These are phyloP conservation scores for Leucoagaricus sp. DNA, from an alignment of 1,284 basidiomycete species.

Conservation along the genomic window DNA sequence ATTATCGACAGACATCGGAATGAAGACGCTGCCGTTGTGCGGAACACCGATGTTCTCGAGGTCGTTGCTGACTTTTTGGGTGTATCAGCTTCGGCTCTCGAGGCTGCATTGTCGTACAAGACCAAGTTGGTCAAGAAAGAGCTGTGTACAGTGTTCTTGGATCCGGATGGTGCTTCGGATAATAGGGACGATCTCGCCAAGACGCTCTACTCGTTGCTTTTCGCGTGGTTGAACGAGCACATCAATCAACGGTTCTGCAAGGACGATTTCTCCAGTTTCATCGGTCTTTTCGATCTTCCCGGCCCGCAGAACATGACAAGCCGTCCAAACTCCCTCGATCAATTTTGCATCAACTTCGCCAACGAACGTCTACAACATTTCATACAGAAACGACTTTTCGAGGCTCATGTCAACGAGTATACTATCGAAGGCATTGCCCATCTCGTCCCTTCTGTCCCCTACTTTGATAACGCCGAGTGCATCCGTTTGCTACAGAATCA, in stretches of 20 bases:
- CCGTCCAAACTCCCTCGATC: conserved; percentile 89
- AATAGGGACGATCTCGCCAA: conserved; percentile 95
- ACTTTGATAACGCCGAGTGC: conserved; percentile 93
- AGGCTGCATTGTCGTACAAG: conserved; percentile 88
- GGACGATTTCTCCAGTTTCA: conserved; percentile 89
- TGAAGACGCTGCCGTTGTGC: conserved; percentile 86
- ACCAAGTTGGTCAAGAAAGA: conserved; percentile 93
- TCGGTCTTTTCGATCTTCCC: conserved; percentile 95
- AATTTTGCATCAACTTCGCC: conserved; percentile 96
- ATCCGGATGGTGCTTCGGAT: conserved; percentile 89
- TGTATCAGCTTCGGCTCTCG: conserved; percentile 73
- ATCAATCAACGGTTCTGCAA: conserved; percentile 93
- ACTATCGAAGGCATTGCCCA: conserved; percentile 80
- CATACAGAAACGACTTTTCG: conserved; percentile 80
- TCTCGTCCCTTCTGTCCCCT: conserved; percentile 73
- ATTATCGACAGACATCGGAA: conserved; percentile 80
- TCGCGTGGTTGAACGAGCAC: conserved; percentile 96
- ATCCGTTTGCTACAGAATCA: conserved; percentile 84
- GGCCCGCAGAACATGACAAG: conserved; percentile 89
- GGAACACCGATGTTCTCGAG: conserved; percentile 77
- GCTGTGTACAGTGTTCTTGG: conserved; percentile 94
- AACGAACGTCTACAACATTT: conserved; percentile 90
- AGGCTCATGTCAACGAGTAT: conserved; percentile 81
- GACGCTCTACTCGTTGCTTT: conserved; percentile 91
- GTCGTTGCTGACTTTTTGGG: conserved; percentile 93